phyloP scores from a whole-genome alignment of 148 eudicot genomes.

The Nepenthes gracilis region DNA sequence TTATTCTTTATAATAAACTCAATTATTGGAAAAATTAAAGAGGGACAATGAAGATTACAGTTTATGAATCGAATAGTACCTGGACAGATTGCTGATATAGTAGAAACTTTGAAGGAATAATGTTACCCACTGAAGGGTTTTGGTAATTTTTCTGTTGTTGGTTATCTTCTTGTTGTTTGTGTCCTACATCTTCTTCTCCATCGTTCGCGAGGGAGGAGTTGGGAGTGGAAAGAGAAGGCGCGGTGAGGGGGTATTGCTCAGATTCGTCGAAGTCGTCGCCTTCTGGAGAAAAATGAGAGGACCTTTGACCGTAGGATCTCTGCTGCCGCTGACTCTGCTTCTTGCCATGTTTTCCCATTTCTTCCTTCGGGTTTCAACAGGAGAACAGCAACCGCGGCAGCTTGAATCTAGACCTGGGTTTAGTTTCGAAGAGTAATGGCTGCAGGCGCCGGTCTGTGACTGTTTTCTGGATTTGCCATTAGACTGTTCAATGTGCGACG shows the following conservation, averaged over 20 bases:
- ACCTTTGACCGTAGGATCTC: constrained; percentile 25
- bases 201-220: constrained; percentile 17
- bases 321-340: constrained; percentile 44
- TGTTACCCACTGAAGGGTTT: constrained; percentile 8
- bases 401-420: too few relatives aligned
- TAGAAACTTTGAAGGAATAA: constrained; percentile 60
- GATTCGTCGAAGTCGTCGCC: constrained; percentile 15
- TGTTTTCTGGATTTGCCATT: too few relatives aligned
- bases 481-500: too few relatives aligned
- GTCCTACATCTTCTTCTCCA: constrained; percentile 18
- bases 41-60: not conserved
- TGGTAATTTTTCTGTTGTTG: constrained; percentile 6
- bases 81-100: constrained; percentile 97
- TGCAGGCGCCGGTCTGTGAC: too few relatives aligned
- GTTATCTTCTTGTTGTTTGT: constrained; percentile 19
- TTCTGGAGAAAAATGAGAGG: constrained; percentile 26
- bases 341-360: constrained; percentile 33
- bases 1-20: too few relatives aligned
- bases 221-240: constrained; percentile 17
- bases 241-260: constrained; percentile 15
- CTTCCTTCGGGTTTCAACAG: too few relatives aligned
- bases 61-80: constrained; percentile 19
- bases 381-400: too few relatives aligned
- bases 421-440: too few relatives aligned
- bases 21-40: not conserved